phyloP scores from a whole-genome alignment of 768 basidiomycete genomes.

The Rossbeevera mucosa region DNA sequence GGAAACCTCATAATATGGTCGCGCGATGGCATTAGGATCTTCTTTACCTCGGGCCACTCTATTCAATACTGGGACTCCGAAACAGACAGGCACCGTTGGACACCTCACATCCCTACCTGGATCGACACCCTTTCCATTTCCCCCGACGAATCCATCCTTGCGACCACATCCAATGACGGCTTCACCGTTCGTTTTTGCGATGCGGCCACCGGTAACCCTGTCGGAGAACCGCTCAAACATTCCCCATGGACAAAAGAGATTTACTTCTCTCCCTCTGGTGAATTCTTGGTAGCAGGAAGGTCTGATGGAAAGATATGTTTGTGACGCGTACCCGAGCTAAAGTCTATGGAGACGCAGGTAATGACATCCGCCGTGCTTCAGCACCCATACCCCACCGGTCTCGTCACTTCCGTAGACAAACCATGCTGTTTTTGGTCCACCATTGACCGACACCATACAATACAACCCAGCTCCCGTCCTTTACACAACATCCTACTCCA shows the following conservation, averaged over 20 bases:
- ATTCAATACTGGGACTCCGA: not conserved
- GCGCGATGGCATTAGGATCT: not conserved
- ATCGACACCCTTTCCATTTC: not conserved
- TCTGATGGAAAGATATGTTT: not conserved
- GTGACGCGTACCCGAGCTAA: not conserved
- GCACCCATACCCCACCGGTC: not conserved
- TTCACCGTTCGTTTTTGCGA: not conserved
- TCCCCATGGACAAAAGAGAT: too few species aligned
- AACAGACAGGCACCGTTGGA: not conserved
- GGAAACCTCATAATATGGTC: not conserved
- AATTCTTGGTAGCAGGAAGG: not conserved
- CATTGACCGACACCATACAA: not conserved
- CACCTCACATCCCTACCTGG: not conserved
- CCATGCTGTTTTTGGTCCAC: not conserved
- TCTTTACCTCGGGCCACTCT: not conserved
- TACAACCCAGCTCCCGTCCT: not conserved
- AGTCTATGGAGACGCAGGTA: not conserved
- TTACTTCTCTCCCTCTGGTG: not conserved
- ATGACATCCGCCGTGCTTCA: not conserved
- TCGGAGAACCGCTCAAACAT: not conserved
- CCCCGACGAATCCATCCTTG: not conserved
- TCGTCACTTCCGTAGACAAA: not conserved
- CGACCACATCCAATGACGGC: not conserved
- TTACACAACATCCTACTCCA: not conserved
- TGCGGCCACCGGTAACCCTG: not conserved